These are phyloP conservation scores for Ogataea paradorogensis DNA, from an alignment of 805 yeast genomes.

Conservation along the genomic window DNA sequence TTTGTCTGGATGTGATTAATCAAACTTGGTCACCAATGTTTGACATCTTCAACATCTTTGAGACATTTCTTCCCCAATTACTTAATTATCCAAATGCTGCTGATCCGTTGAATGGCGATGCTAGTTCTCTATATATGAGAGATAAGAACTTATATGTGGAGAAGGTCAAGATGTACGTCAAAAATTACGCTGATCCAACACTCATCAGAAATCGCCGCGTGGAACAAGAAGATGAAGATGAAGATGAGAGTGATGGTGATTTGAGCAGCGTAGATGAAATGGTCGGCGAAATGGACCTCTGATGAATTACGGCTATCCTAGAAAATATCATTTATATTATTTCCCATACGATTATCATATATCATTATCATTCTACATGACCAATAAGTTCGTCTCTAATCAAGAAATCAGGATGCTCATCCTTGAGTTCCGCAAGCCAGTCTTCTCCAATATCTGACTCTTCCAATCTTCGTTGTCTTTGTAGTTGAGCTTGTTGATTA, in stretches of 20 bases:
- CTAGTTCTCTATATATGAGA: constrained; percentile 72
- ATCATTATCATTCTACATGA: constrained; percentile 4
- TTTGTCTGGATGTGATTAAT: constrained; percentile 92
- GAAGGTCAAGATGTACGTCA: constrained; percentile 71
- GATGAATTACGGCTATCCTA: background rate
- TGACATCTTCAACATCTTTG: constrained; percentile 86
- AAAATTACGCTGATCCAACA: constrained; percentile 56
- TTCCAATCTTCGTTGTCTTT: constrained; percentile 11
- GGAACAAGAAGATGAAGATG: constrained; percentile 27
- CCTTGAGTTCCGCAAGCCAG: constrained; percentile 10
- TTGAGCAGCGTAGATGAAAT: constrained; percentile 29
- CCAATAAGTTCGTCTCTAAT: constrained; percentile 9
- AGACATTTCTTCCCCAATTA: constrained; percentile 88
- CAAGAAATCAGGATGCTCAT: constrained; percentile 8
- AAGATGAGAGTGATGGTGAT: constrained; percentile 27
- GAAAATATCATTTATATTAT: too few species aligned
- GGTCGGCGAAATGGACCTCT: constrained; percentile 36
- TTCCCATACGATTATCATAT: background rate
- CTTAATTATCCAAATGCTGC: constrained; percentile 90
- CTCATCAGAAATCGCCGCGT: constrained; percentile 26
- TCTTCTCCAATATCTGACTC: constrained; percentile 12
- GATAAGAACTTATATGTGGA: constrained; percentile 65
- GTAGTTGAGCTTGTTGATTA: constrained; percentile 16
- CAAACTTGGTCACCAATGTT: constrained; percentile 99
- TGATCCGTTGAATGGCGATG: constrained; percentile 91